phyloP scores from a whole-genome alignment of 805 yeast genomes.

The Metschnikowia cubensis region DNA sequence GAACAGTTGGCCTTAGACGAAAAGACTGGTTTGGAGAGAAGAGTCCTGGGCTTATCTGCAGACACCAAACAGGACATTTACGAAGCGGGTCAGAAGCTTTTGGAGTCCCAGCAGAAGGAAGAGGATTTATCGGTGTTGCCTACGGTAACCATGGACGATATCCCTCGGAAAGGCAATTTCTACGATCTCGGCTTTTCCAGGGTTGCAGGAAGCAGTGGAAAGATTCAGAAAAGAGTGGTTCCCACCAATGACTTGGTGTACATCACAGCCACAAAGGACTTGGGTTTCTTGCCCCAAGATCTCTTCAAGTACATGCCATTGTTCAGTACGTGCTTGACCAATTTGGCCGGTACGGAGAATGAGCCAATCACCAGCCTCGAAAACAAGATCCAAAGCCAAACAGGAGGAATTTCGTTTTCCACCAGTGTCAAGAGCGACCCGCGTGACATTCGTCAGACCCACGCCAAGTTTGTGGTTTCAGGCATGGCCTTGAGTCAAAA shows the following conservation, averaged over 20 bases:
- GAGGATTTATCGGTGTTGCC: constrained; percentile 83
- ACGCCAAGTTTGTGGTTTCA: constrained; percentile 51
- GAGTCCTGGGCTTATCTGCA: constrained; percentile 43
- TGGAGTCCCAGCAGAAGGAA: constrained; percentile 57
- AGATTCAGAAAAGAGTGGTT: constrained; percentile 47
- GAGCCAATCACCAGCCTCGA: constrained; percentile 78
- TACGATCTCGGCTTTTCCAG: constrained; percentile 26
- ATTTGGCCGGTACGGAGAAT: constrained; percentile 70
- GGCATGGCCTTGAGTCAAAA: constrained; percentile 73
- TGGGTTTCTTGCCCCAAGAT: constrained; percentile 56
- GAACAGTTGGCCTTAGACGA: constrained; percentile 54
- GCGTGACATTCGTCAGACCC: constrained; percentile 42
- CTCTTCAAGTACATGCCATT: constrained; percentile 69
- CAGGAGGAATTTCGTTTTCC: constrained; percentile 80
- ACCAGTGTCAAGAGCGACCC: constrained; percentile 57
- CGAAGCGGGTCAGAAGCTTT: constrained; percentile 56
- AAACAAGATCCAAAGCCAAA: constrained; percentile 71
- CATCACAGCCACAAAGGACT: constrained; percentile 59
- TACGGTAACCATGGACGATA: constrained; percentile 68
- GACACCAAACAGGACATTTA: constrained; percentile 56
- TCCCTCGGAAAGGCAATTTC: constrained; percentile 51
- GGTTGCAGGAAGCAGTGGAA: constrained; percentile 28
- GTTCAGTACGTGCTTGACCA: constrained; percentile 75
- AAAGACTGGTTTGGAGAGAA: constrained; percentile 40
- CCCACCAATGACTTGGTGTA: constrained; percentile 82